Percentiles rank a stretch among this genome's conserved stretches.
phyloP scores from a whole-genome alignment of 2,329 filamentous ascomycete genomes.

The Alternaria sp. region DNA sequence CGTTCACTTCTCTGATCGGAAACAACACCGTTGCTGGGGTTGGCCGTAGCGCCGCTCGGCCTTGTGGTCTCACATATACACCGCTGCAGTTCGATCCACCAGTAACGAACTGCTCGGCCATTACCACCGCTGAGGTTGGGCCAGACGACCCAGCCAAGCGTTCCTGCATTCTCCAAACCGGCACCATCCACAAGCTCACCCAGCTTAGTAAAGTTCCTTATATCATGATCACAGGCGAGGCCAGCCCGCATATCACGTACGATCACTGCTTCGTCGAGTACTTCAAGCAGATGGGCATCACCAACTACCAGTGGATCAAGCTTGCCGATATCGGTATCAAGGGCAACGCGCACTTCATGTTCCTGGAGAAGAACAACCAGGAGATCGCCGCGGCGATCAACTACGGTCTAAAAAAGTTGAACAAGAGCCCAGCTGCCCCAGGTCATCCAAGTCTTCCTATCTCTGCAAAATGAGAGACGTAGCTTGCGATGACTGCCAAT shows the following conservation, averaged over 20 bases:
- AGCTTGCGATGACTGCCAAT: background rate
- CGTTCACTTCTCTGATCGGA: constrained; percentile 22
- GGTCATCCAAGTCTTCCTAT: background rate
- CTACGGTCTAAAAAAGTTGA: constrained; percentile 8
- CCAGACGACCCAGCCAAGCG: constrained; percentile 19
- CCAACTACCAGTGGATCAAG: constrained; percentile 54
- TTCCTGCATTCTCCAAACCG: constrained; percentile 26
- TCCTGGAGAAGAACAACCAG: constrained; percentile 62
- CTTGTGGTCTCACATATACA: constrained; percentile 31
- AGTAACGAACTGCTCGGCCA: constrained; percentile 22
- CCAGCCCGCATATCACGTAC: constrained; percentile 41
- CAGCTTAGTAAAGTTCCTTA: constrained; percentile 39
- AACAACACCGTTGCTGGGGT: constrained; percentile 5
- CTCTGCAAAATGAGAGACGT: background rate
- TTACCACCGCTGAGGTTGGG: constrained; percentile 24
- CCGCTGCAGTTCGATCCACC: constrained; percentile 26
- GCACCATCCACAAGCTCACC: constrained; percentile 28
- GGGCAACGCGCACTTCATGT: constrained; percentile 66
- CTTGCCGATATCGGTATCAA: constrained; percentile 56
- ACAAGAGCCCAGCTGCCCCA: constrained; percentile 4
- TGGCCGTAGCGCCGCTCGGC: constrained; percentile 25
- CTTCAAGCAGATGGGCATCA: constrained; percentile 53
- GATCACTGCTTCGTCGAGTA: constrained; percentile 44
- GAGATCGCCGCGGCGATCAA: constrained; percentile 48
- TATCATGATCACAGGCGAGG: constrained; percentile 42